A percentile compares a stretch with the other conserved stretches of the same genome.
These are phyloP conservation scores for Mitragyna speciosa DNA, from an alignment of 257 asterid genomes.

Conservation along the genomic window DNA sequence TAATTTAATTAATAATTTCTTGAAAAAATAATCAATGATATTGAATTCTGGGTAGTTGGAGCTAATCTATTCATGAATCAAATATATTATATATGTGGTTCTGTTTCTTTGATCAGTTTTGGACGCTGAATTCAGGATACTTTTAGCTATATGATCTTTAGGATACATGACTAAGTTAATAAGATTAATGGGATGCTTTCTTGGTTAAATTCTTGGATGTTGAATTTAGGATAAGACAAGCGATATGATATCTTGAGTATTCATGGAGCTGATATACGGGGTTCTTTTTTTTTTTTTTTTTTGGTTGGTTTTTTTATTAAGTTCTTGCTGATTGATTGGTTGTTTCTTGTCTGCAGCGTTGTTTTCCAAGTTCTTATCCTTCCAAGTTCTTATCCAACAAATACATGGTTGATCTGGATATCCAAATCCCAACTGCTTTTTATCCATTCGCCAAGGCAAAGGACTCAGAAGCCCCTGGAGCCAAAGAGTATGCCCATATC, in stretches of 20 bases:
- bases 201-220: neutral
- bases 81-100: too few species aligned
- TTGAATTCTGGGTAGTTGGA: too few species aligned
- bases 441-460: slow-evolving; percentile 80
- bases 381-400: slow-evolving; percentile 24
- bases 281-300: too few species aligned
- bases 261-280: neutral
- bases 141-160: too few species aligned
- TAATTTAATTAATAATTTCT: too few species aligned
- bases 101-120: too few species aligned
- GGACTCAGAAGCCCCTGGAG: slow-evolving; percentile 54
- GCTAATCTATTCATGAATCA: too few species aligned
- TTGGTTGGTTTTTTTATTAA: too few species aligned
- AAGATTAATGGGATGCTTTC: too few species aligned
- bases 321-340: neutral
- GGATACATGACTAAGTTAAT: too few species aligned
- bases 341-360: neutral
- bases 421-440: slow-evolving; percentile 59
- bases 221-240: neutral
- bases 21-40: too few species aligned
- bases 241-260: neutral
- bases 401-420: slow-evolving; percentile 71
- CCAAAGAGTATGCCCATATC: slow-evolving; percentile 78
- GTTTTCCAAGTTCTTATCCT: neutral
- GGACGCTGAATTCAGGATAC: too few species aligned